Percentiles rank a stretch among this genome's conserved stretches.
Evolutionary conservation across 768 basidiomycete species (phyloP).

Genomic region (Lentinula guzmanii): DNA sequence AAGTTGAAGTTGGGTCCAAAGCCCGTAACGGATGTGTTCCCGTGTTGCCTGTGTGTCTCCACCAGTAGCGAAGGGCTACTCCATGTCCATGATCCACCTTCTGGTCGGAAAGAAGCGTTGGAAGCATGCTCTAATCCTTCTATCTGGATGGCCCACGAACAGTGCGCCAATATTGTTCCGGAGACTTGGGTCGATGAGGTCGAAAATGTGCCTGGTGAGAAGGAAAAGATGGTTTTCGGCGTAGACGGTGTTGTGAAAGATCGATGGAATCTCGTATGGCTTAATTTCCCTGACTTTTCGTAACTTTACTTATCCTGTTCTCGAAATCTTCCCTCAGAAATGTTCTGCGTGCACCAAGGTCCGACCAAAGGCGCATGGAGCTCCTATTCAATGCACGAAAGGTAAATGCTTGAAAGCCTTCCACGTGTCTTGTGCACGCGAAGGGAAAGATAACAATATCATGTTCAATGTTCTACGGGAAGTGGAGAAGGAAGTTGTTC

Average conservation of each 20-base stretch:
- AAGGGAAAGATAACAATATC: constrained; percentile 45
- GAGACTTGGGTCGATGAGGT: constrained; percentile 88
- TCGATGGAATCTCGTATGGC: constrained; percentile 84
- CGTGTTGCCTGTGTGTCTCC: constrained; percentile 67
- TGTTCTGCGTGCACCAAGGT: constrained; percentile 79
- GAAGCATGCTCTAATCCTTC: constrained; percentile 40
- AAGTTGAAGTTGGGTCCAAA: constrained; percentile 65
- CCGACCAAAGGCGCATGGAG: constrained; percentile 63
- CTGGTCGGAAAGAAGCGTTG: constrained; percentile 43
- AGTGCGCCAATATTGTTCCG: constrained; percentile 76
- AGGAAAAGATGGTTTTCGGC: constrained; percentile 65
- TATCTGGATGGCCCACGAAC: constrained; percentile 73
- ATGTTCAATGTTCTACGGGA: constrained; percentile 59
- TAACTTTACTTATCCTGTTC: neutral
- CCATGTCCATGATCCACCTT: constrained; percentile 63
- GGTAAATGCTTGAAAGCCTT: constrained; percentile 93
- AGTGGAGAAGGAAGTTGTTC: constrained; percentile 77
- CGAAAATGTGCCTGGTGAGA: constrained; percentile 34
- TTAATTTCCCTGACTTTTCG: neutral
- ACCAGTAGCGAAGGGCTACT: constrained; percentile 47
- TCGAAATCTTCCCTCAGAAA: constrained; percentile 49
- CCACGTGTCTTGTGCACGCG: constrained; percentile 85
- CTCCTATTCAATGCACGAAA: constrained; percentile 88
- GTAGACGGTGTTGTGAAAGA: constrained; percentile 86
- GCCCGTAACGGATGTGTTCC: constrained; percentile 47